Evolutionary conservation across 1,139 yeast genomes (phyloP).

Genomic region (Nakaseomyces sp.): DNA sequence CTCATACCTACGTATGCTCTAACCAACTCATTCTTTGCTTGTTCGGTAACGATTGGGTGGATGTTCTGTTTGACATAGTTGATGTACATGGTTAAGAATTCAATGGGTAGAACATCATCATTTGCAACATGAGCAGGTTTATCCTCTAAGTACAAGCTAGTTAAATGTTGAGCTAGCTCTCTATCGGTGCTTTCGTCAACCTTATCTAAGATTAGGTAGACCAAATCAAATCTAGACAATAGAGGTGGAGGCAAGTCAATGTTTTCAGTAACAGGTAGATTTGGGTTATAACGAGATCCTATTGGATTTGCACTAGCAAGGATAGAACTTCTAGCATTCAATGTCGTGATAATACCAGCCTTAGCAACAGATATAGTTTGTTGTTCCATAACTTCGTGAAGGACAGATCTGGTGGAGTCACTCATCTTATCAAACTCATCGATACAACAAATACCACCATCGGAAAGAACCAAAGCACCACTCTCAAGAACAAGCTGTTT

Average conservation of each 20-base stretch:
- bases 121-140: constrained; percentile 61
- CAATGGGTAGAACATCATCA: constrained; percentile 69
- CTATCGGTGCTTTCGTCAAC: constrained; percentile 83
- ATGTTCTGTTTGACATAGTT: constrained; percentile 82
- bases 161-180: constrained; percentile 80
- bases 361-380: constrained; percentile 96
- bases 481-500: constrained; percentile 87
- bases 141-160: constrained; percentile 88
- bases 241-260: constrained; percentile 95
- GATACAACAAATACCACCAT: constrained; percentile 97
- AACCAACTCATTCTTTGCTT: constrained; percentile 82
- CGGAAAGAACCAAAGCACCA: constrained; percentile 94
- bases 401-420: constrained; percentile 85
- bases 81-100: constrained; percentile 76
- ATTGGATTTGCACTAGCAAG: constrained; percentile 98
- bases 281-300: constrained; percentile 88
- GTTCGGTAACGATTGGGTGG: constrained; percentile 68
- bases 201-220: constrained; percentile 82
- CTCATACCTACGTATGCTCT: constrained; percentile 89
- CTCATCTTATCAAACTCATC: constrained; percentile 98
- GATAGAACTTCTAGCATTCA: constrained; percentile 92
- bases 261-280: constrained; percentile 85
- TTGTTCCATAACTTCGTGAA: constrained; percentile 99
- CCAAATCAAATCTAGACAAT: constrained; percentile 88
- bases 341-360: constrained; percentile 94